These are phyloP conservation scores for Phytophthora capsici DNA, from an alignment of 352 stramenopile species.

Conservation along the genomic window DNA sequence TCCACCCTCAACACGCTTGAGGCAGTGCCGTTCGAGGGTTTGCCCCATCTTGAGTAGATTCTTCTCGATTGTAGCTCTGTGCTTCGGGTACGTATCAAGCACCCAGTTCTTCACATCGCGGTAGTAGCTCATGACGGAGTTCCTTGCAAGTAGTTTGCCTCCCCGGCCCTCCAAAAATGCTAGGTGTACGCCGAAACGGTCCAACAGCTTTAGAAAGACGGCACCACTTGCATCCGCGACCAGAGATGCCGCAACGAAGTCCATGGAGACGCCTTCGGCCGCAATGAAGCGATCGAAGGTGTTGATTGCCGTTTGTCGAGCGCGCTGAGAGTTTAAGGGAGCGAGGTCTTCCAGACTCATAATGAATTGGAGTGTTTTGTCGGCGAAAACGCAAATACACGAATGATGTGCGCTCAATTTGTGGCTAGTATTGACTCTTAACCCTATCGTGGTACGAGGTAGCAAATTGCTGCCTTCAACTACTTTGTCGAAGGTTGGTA, in stretches of 20 bases:
- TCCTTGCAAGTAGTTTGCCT: slow-evolving; percentile 3
- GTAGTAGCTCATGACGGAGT: slow-evolving; percentile 27
- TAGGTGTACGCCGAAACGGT: slow-evolving; percentile 17
- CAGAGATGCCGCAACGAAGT: slow-evolving; percentile 12
- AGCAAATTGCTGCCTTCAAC: too few species aligned
- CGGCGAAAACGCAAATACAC: not conserved
- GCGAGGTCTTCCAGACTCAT: not conserved
- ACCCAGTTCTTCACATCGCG: slow-evolving; percentile 26
- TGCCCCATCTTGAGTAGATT: not conserved
- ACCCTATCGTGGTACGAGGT: too few species aligned
- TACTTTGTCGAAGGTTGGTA: too few species aligned
- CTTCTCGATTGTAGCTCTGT: slow-evolving; percentile 7
- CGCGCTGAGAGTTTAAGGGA: not conserved
- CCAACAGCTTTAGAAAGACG: slow-evolving; percentile 23
- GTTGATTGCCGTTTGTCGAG: slow-evolving; percentile 9
- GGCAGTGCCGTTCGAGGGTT: slow-evolving; percentile 1
- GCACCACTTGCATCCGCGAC: not conserved
- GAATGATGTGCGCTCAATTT: not conserved
- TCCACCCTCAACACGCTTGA: slow-evolving; percentile 12
- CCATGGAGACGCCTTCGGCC: slow-evolving; percentile 20
- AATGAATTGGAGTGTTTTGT: not conserved
- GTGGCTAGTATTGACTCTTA: not conserved
- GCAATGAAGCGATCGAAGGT: slow-evolving; percentile 25
- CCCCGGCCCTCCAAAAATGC: not conserved
- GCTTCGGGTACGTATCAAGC: slow-evolving; percentile 18